Percentiles rank a stretch among this genome's conserved stretches.
Conservation (phyloP, 495 filamentous ascomycete species). For the Friedmanniomyces endolithicus region DNA sequence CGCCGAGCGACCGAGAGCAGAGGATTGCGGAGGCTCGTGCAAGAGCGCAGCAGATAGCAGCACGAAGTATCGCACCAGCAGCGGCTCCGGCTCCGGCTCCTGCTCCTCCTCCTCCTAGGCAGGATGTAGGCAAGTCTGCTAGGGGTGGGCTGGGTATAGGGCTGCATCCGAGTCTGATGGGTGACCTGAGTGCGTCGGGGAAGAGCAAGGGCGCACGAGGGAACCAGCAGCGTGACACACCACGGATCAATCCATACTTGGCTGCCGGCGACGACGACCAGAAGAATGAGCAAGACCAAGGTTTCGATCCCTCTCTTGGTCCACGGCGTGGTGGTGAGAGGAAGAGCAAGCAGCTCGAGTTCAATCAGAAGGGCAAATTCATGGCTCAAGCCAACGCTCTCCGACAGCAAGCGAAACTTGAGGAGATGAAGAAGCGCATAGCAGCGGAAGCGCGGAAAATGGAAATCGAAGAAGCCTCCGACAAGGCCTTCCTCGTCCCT, state of each 20-base stretch:
- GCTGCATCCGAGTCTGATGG: conserved; percentile 73
- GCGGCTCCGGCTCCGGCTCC: conserved; percentile 45
- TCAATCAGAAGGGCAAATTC: conserved; percentile 96
- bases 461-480: conserved; percentile 81
- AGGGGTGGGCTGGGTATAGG: conserved; percentile 77
- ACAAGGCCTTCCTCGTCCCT: conserved; percentile 76
- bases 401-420: conserved; percentile 72
- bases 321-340: conserved; percentile 50
- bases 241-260: conserved; percentile 26
- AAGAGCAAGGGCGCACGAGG: conserved; percentile 47
- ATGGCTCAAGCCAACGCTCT: conserved; percentile 84
- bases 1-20: conserved; percentile 9
- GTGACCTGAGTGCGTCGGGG: conserved; percentile 49
- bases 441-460: conserved; percentile 72
- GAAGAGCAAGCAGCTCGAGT: conserved; percentile 61
- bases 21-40: conserved; percentile 20
- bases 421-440: conserved; percentile 88
- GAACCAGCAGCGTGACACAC: conserved; percentile 45
- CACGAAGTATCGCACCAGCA: conserved; percentile 56
- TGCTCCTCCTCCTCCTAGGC: conserved; percentile 30
- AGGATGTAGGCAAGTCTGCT: conserved; percentile 38
- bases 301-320: conserved; percentile 64
- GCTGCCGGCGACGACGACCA: conserved; percentile 27
- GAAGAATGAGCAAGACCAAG: conserved; percentile 63
- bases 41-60: conserved; percentile 12